Base-by-base conservation (phyloP, 371 early-diverging fungal genomes). In the Mortierella sp. region DNA sequence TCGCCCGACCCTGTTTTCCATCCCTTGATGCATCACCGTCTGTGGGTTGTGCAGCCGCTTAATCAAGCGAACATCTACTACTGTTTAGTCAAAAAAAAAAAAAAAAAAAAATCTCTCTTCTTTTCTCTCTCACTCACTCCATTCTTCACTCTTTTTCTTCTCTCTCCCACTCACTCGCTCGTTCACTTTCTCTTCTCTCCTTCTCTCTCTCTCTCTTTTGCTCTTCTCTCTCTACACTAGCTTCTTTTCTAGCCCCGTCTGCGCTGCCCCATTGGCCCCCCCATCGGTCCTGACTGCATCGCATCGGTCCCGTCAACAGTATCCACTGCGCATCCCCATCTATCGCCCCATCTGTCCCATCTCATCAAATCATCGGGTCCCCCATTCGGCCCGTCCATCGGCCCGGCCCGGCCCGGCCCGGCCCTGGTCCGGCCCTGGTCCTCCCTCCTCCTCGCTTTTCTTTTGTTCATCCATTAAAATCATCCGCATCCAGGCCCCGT, bases 141-240 rank as follows among this genome's bases (percentile, higher is more conserved):
- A 60, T 60, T 60, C n/a, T 30, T 60, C 60, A n/a, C 11, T 30
- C 9, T 62, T 30, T 28, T 26, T 19, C 16, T 19, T 28, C 6
- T 30, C 19, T 11, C 7, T 19, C n/a, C n/a, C n/a, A n/a, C n/a
- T n/a, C n/a, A n/a, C n/a, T n/a, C n/a, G n/a, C n/a, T n/a, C 21
- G 21, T 4, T 50, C 14, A 5, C 14, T 50, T 50, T 50, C 4
- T 14, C 50, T 16, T 50, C 14, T 23, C 23, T 26, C 3, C 23
- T 53, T 53, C 23, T 16, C 4, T 26, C 53, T 19, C 16, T 23
- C 3, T 23, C 23, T 21, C 26, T 53, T 23, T 23, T 23, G 2
- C 53, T 53, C 21, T 9, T 53, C 53, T 53, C 21, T 53, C 23
- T 53, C 53, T 4, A 19, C 21, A 2, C 53, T 21, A 14, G 50